Evolutionary conservation across 495 filamentous ascomycete species (phyloP), one percentile per base, ranked within the genome.

Genomic region (Articulospora tetracladia): DNA sequence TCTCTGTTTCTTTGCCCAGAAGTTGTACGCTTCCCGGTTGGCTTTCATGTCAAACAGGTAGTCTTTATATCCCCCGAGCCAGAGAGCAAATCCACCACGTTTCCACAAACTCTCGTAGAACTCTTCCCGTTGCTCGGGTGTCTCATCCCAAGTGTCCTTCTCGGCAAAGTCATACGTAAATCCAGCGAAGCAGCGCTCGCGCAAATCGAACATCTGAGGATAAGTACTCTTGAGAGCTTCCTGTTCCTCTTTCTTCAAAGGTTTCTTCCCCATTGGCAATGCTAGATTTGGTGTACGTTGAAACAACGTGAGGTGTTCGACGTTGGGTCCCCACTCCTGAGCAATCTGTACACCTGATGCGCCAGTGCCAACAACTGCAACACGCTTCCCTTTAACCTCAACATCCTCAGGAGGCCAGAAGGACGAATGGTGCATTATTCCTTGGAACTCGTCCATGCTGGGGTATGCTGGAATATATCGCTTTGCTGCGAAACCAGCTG

Each of bases 311-410:
- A 82, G 50, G 6, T 74, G 60, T 7, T 65, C 70, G 3, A 70
- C 79, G 11, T 64, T 47, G 12, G 67, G 66, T 20, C 67, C 74
- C 59, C 66, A 57, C 15, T 75, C 77, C 57, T 86, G 83, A 0
- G 73, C 70, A 36, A 84, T 71, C 55, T 88, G 85, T 0, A 87
- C 77, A 0, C 82, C 84, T 0, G 79, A 74, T 0, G 83, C 77
- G 11, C 85, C 85, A 0, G 85, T 87, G 10, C 85, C 85, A 20
- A 88, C 79, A 41, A 86, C 70, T 7, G 79, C 81, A 28, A 73
- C 69, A 7, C 73, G 70, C 66, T 86, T 85, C 46, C 72, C 72
- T 19, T 66, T 66, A 8, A 84, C 65, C 58, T 82, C 70, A 30
- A 83, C 69, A 12, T 69, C 66, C 4, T 77, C 68, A 15, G 79